Evolutionary conservation across 306 rosid genomes (phyloP).

Genomic region (Ormosia semicastrata): DNA sequence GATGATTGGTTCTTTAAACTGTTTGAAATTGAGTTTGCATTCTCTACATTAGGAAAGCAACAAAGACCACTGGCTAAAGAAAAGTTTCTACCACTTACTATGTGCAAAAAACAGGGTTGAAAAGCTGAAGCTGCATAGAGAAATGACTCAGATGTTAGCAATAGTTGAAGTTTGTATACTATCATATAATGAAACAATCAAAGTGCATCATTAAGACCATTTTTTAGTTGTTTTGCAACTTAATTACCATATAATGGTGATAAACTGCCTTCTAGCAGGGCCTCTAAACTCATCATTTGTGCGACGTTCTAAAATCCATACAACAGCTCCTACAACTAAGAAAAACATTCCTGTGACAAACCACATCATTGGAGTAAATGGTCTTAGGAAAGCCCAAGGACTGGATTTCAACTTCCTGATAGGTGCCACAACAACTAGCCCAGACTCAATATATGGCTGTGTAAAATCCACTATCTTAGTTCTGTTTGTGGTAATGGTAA

Average conservation of each 20-base stretch:
- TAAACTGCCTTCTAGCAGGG: conserved; percentile 60
- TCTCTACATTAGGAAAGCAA: neutral
- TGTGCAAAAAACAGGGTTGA: conserved; percentile 76
- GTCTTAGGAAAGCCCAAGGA: conserved; percentile 79
- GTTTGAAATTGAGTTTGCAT: neutral
- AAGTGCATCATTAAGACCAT: neutral
- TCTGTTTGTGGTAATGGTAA: conserved; percentile 67
- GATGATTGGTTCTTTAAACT: neutral
- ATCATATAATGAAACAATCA: neutral
- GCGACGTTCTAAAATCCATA: conserved; percentile 82
- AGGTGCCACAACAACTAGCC: conserved; percentile 73
- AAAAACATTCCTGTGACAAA: conserved; percentile 56
- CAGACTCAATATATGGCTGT: conserved; percentile 78
- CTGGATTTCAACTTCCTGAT: conserved; percentile 50
- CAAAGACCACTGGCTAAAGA: neutral
- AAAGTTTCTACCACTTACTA: conserved; percentile 45
- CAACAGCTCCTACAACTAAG: conserved; percentile 61
- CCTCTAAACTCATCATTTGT: conserved; percentile 74
- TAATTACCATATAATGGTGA: conserved; percentile 63
- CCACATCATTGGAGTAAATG: conserved; percentile 73
- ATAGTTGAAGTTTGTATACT: neutral
- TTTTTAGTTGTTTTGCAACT: neutral
- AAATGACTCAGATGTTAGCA: neutral
- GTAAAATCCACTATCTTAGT: conserved; percentile 80
- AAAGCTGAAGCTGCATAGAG: conserved; percentile 58